phyloP scores from a whole-genome alignment of 2,329 filamentous ascomycete species.

The Pseudogymnoascus sp. region DNA sequence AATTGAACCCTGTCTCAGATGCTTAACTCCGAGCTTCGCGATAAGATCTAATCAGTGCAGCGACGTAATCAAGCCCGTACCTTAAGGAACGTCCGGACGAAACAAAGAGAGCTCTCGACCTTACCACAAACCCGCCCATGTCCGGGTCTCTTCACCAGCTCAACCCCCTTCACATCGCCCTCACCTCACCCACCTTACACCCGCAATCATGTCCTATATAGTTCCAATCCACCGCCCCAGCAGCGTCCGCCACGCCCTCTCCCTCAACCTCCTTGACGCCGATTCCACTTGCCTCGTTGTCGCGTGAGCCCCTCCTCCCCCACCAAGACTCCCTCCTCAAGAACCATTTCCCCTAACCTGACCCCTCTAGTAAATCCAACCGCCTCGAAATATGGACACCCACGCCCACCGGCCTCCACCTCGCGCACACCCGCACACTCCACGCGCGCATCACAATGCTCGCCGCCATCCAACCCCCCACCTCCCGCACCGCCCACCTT shows the following conservation, averaged over 20 bases:
- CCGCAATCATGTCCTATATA: conserved; percentile 72
- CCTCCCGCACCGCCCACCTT: conserved; percentile 71
- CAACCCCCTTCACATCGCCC: background rate
- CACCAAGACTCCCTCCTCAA: conserved; percentile 15
- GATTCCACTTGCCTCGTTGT: conserved; percentile 78
- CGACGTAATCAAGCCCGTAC: background rate
- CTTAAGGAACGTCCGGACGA: background rate
- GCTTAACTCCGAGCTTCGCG: conserved; percentile 6
- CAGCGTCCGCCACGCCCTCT: conserved; percentile 82
- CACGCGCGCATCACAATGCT: conserved; percentile 86
- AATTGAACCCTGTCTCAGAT: background rate
- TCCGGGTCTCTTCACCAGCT: background rate
- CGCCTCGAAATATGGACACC: conserved; percentile 76
- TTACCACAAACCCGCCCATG: background rate
- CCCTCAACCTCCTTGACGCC: conserved; percentile 64
- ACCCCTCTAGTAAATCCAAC: conserved; percentile 62
- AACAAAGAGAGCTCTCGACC: background rate
- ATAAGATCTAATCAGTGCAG: background rate
- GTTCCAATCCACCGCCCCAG: conserved; percentile 89
- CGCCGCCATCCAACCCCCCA: conserved; percentile 67
- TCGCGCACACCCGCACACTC: conserved; percentile 63
- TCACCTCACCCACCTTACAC: background rate
- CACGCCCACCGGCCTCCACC: conserved; percentile 52
- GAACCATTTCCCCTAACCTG: conserved; percentile 5
- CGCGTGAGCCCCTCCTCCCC: conserved; percentile 54